phyloP scores from a whole-genome alignment of 2,329 filamentous ascomycete species.

The Penicillium sp. region DNA sequence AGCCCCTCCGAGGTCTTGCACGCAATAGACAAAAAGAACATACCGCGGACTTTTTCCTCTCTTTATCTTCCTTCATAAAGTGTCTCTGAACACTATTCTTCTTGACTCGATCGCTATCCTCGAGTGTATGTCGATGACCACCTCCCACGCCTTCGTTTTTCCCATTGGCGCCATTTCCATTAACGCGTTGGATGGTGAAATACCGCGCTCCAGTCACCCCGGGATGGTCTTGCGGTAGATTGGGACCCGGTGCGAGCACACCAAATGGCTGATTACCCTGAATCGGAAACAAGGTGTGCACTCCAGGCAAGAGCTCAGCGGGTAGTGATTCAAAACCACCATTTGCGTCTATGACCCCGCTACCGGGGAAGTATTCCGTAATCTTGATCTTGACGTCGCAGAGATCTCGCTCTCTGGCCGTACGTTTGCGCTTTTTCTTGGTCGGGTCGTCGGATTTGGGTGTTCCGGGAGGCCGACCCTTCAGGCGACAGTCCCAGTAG shows the following conservation, averaged over 20 bases:
- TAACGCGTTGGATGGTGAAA: slow-evolving; percentile 75
- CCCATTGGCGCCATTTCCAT: slow-evolving; percentile 71
- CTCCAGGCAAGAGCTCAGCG: slow-evolving; percentile 23
- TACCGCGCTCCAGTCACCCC: slow-evolving; percentile 55
- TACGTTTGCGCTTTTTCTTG: slow-evolving; percentile 78
- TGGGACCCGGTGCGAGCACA: slow-evolving; percentile 42
- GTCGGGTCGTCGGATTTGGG: slow-evolving; percentile 75
- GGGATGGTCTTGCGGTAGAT: slow-evolving; percentile 45
- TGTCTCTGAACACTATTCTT: slow-evolving; percentile 73
- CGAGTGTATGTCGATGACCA: slow-evolving; percentile 71
- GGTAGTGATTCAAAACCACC: slow-evolving; percentile 22
- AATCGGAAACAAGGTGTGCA: slow-evolving; percentile 24
- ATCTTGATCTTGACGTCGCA: slow-evolving; percentile 87
- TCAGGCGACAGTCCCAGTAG: slow-evolving; percentile 82
- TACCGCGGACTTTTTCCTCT: slow-evolving; percentile 60
- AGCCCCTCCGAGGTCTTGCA: background rate
- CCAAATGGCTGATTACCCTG: slow-evolving; percentile 39
- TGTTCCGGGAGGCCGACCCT: slow-evolving; percentile 74
- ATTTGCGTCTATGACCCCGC: slow-evolving; percentile 26
- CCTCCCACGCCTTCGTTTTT: slow-evolving; percentile 68
- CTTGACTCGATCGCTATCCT: slow-evolving; percentile 75
- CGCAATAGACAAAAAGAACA: slow-evolving; percentile 31
- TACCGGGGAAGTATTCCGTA: slow-evolving; percentile 67
- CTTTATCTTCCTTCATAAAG: slow-evolving; percentile 63
- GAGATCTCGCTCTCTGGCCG: slow-evolving; percentile 71